Percentiles rank a stretch among this genome's conserved stretches.
Conservation (phyloP, 2,329 filamentous ascomycete genomes). For the Orbilia oligospora region DNA sequence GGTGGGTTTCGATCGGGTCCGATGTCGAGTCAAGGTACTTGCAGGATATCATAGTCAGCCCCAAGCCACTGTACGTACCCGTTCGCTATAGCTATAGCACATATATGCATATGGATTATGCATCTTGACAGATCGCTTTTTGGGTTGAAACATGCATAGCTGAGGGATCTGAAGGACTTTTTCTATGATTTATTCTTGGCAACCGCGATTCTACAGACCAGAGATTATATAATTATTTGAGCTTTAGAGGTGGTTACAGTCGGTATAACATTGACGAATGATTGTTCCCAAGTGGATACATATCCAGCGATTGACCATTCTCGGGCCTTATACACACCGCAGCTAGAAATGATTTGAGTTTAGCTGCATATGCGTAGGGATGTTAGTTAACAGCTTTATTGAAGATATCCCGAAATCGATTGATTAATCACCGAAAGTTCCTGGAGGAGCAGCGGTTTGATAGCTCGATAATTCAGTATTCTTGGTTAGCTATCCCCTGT, state of each 20-base stretch:
- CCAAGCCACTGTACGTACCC: slow-evolving; percentile 12
- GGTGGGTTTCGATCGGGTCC: not conserved
- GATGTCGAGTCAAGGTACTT: not conserved
- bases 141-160: not conserved
- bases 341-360: slow-evolving; percentile 12
- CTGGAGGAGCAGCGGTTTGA: not conserved
- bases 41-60: not conserved
- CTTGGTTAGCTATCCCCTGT: not conserved
- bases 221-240: not conserved
- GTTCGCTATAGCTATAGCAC: not conserved
- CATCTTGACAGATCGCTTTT: not conserved
- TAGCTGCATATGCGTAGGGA: not conserved
- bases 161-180: not conserved
- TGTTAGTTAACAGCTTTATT: not conserved
- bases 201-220: not conserved
- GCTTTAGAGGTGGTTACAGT: not conserved
- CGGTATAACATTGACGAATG: too few relatives aligned
- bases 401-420: not conserved
- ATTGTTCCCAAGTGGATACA: not conserved
- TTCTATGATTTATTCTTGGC: slow-evolving; percentile 5
- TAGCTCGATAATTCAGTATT: not conserved
- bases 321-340: too few relatives aligned
- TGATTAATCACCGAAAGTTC: too few relatives aligned
- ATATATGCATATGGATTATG: not conserved
- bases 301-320: not conserved